phyloP scores from a whole-genome alignment of 257 asterid species.

The Ligustrum vulgare region DNA sequence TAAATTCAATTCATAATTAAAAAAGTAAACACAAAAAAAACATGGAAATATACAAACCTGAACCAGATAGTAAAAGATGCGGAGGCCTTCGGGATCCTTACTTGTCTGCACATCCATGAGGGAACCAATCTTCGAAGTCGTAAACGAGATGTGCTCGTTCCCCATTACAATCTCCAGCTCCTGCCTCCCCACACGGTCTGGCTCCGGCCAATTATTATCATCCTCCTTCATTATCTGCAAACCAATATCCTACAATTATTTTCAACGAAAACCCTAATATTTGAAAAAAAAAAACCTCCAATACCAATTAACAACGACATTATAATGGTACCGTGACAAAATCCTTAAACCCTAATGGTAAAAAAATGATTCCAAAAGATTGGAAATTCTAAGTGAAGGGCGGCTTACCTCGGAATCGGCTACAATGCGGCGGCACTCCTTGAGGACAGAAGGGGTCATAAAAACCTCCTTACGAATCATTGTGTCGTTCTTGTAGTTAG shows the following conservation, averaged over 20 bases:
- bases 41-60: slow-evolving; percentile 52
- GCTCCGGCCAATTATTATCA: slow-evolving; percentile 97
- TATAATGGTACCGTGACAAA: not conserved
- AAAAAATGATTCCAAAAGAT: not conserved
- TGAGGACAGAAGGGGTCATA: slow-evolving; percentile 82
- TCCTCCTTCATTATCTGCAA: slow-evolving; percentile 95
- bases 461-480: slow-evolving; percentile 97
- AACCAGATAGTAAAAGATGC: slow-evolving; percentile 93
- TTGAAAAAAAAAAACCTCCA: slow-evolving; percentile 1
- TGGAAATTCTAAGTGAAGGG: too few relatives aligned
- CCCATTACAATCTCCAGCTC: slow-evolving; percentile 99
- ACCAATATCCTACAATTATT: not conserved
- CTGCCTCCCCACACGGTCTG: slow-evolving; percentile 98
- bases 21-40: not conserved
- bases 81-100: slow-evolving; percentile 92
- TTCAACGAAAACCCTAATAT: not conserved
- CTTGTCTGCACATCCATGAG: slow-evolving; percentile 96
- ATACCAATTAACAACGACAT: not conserved
- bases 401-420: slow-evolving; percentile 66
- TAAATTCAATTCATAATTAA: not conserved
- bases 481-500: slow-evolving; percentile 96
- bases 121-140: slow-evolving; percentile 97
- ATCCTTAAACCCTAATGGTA: not conserved
- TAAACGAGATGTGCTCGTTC: slow-evolving; percentile 93
- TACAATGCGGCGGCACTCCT: slow-evolving; percentile 96